Evolutionary conservation across 83 land plant species (phyloP), one percentile per base, ranked within the genome.

Genomic region (Diphasiastrum complanatum): DNA sequence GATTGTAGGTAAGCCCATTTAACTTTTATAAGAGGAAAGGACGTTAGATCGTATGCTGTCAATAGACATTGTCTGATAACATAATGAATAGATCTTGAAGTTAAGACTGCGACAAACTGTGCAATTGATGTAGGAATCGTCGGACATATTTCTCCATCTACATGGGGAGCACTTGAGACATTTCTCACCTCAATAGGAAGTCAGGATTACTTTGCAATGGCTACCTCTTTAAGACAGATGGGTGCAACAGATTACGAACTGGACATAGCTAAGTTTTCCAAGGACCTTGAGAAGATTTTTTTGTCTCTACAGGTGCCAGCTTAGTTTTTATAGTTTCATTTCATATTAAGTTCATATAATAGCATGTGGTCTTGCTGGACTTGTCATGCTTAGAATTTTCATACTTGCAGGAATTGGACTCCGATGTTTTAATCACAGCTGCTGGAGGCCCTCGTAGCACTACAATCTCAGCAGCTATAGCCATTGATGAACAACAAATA

Each of bases 121-220:
- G n/a, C n/a, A n/a, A n/a, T n/a, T n/a, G n/a, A 38, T 50, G 40
- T 78, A 95, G 99, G 99, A 35, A 95, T 89, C 67, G 99, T 95
- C 41, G 99, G 99, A 26, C 88, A 92, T 5, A 86, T 95, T 63
- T 95, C 97, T 33, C 99, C 93, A 27, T 60, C 79, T 52, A 95
- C 97, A 25, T 95, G 99, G 99, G 79, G 71, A 64, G 99, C 99
- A 19, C 74, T 95, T 78, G 96, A 95, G 48, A 71, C 77, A 38
- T 95, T 95, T 78, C 71, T 95, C 64, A 60, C 78, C 47, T 89
- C 99, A 24, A 69, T 95, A 54, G 86, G 78, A 47, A 79, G 61
- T 48, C 83, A 84, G 52, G 85, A 95, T 59, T 95, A 86, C 66
- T 80, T 75, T 25, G 75, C 86, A 46, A 95, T 95, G 99, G 99